Conservation (phyloP, 139 green algal species). For the Chlorella sp. region DNA sequence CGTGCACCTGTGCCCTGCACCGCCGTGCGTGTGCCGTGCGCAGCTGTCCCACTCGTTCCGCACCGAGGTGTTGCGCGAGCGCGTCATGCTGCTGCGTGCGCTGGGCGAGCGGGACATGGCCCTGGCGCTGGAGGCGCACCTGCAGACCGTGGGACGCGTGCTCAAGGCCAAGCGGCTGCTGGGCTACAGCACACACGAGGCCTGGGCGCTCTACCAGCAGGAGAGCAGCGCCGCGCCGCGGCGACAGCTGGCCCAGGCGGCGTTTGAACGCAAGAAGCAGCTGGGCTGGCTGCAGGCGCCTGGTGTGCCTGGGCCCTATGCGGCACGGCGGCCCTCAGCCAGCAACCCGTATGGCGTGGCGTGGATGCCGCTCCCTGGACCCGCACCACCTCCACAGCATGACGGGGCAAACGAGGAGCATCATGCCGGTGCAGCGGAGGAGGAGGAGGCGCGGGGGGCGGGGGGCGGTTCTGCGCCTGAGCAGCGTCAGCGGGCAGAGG, state of each 20-base stretch:
- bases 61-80: slow-evolving; percentile 9
- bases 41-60: slow-evolving; percentile 9
- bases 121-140: slow-evolving; percentile 13
- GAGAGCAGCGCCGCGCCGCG: background rate
- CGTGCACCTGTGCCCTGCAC: background rate
- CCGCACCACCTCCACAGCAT: background rate
- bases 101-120: slow-evolving; percentile 24
- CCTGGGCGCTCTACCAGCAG: background rate
- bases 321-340: background rate
- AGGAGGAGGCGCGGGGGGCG: too few species aligned
- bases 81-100: slow-evolving; percentile 6
- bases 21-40: background rate
- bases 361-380: background rate
- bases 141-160: background rate
- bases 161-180: background rate
- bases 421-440: too few species aligned
- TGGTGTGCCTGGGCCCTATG: slow-evolving; percentile 1
- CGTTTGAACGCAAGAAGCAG: slow-evolving; percentile 5
- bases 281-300: background rate
- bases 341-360: background rate
- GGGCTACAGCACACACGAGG: background rate
- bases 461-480: too few species aligned
- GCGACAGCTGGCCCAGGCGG: background rate
- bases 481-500: too few species aligned
- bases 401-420: too few species aligned